Evolutionary conservation across 768 basidiomycete species (phyloP).

Genomic region (Strobilomyces echinocephalus): DNA sequence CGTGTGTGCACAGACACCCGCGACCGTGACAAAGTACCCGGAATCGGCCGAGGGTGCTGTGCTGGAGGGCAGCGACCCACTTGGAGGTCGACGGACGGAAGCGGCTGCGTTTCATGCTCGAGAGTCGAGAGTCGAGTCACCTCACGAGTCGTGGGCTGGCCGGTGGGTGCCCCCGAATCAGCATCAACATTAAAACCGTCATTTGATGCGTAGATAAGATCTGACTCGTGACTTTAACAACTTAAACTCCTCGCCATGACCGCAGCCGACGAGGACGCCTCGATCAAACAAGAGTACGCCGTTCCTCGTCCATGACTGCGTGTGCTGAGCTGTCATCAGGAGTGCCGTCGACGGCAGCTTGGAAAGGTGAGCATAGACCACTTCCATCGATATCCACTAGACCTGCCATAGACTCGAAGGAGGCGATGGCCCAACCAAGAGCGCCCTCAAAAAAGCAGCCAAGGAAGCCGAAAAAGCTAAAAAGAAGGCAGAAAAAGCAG

Average conservation of each 20-base stretch:
- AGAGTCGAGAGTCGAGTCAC: too few species aligned
- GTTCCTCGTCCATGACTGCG: too few species aligned
- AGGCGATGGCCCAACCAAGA: slow-evolving; percentile 68
- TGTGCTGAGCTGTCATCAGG: slow-evolving; percentile 6
- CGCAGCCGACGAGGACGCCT: not conserved
- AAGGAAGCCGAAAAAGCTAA: slow-evolving; percentile 89
- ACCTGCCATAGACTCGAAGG: slow-evolving; percentile 17
- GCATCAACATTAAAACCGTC: too few species aligned
- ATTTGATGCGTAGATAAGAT: not conserved
- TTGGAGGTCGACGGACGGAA: not conserved
- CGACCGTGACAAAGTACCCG: slow-evolving; percentile 3
- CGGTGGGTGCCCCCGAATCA: too few species aligned
- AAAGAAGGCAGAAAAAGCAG: slow-evolving; percentile 83
- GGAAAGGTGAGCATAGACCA: slow-evolving; percentile 8
- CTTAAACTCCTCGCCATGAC: not conserved
- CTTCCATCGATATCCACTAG: not conserved
- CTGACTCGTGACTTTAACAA: not conserved
- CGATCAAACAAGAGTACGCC: slow-evolving; percentile 3
- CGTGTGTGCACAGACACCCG: not conserved
- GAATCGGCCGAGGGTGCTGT: slow-evolving; percentile 12
- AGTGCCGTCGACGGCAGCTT: slow-evolving; percentile 4
- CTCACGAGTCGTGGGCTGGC: too few species aligned
- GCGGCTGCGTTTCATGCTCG: too few species aligned
- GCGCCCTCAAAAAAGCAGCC: slow-evolving; percentile 83
- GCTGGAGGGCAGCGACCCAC: not conserved